Evolutionary conservation across 2,329 filamentous ascomycete genomes (phyloP), one percentile per base, ranked within the genome.

Genomic region (Nemania diffusa): DNA sequence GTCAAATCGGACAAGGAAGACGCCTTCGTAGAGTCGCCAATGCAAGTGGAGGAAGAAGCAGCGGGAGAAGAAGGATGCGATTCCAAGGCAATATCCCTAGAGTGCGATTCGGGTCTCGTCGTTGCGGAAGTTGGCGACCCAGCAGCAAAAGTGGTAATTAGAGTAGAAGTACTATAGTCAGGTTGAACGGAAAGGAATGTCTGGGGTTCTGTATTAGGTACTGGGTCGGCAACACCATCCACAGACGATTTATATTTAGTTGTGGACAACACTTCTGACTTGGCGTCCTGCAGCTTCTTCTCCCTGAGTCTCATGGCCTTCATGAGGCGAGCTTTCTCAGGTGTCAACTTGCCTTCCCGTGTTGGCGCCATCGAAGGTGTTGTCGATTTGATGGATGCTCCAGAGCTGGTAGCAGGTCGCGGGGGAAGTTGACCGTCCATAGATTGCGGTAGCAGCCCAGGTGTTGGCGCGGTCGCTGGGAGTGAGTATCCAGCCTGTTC

Each of bases 281-380:
- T 77, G 17, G 34, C 76, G 72, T 11, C 74, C 64, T 15, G 75
- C 79, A 81, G 82, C 77, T 82, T 89, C 78, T 93, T 93, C 79
- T 97, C 96, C 59, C 95, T 88, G 72, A 97, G 80, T 79, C 97
- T 92, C 81, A 97, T 86, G 7, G 96, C 96, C 81, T 97, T 97
- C 92, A 97, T 94, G 69, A 99, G 83, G 62, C 96, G 87, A 68
- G 92, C 89, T 81, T 97, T 98, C 79, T 99, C 96, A 0, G 93
- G 92, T 1, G 93, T 93, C 74, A 97, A 91, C 78, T 84, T 73
- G 79, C 81, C 76, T 71, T 83, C 76, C 73, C 83, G 75, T 75
- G 76, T 69, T 58, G 79, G 68, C 51, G 69, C 79, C 73, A 85
- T 76, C 15, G 84, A 82, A 62, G 82, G 71, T 3, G 79, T 75